phyloP scores from a whole-genome alignment of 352 stramenopile genomes.

The Globisporangium apiculatum region DNA sequence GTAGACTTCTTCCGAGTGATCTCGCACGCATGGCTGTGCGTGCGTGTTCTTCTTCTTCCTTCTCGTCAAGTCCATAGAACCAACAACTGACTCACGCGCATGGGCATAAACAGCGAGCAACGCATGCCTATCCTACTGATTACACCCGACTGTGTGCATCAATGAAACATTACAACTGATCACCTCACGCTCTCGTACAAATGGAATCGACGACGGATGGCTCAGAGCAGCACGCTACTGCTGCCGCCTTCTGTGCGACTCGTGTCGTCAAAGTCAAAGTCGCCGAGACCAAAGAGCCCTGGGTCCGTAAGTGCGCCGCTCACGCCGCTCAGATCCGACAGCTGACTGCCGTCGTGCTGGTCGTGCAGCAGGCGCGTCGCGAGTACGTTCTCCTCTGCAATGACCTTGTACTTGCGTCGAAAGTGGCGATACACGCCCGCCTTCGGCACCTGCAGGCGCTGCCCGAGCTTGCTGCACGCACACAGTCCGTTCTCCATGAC shows the following conservation, averaged over 20 bases:
- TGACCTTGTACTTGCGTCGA: slow-evolving; percentile 28
- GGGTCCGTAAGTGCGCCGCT: neutral
- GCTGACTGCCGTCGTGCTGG: slow-evolving; percentile 4
- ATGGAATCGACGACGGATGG: neutral
- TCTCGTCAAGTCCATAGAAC: too few relatives aligned
- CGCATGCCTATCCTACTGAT: too few relatives aligned
- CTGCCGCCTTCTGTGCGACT: neutral
- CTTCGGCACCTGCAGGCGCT: slow-evolving; percentile 40
- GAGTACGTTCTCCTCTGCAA: slow-evolving; percentile 26
- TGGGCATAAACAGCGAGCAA: too few relatives aligned
- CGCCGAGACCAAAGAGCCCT: neutral
- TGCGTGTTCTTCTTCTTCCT: too few relatives aligned
- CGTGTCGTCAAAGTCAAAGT: slow-evolving; percentile 1
- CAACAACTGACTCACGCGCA: neutral
- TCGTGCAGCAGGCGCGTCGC: slow-evolving; percentile 39
- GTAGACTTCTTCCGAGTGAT: neutral
- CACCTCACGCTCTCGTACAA: too few relatives aligned
- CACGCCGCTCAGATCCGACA: neutral
- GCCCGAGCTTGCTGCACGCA: slow-evolving; percentile 46
- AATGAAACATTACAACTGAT: too few relatives aligned
- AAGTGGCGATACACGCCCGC: slow-evolving; percentile 14
- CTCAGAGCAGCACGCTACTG: neutral
- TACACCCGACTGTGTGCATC: too few relatives aligned
- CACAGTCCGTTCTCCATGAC: slow-evolving; percentile 40
- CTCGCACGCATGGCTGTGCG: neutral